A percentile compares a stretch with the other conserved stretches of the same genome.
Conservation (phyloP, 1,284 basidiomycete genomes). For the Ceratobasidium sp. region DNA sequence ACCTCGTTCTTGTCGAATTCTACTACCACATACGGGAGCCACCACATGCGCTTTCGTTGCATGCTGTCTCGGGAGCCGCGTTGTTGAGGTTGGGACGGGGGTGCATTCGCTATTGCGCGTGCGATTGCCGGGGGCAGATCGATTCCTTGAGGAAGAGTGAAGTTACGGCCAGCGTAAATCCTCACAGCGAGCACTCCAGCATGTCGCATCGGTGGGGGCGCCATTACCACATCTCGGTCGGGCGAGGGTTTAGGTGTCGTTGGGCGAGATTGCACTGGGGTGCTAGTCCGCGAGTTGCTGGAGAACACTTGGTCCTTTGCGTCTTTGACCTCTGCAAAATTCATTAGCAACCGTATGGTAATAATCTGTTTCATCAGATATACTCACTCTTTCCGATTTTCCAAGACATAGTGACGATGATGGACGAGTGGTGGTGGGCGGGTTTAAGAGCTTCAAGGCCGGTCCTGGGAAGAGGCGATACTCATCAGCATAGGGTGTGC, state of each 20-base stretch:
- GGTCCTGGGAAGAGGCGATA: constrained; percentile 14
- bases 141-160: constrained; percentile 79
- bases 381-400: constrained; percentile 63
- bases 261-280: constrained; percentile 66
- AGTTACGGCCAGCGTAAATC: constrained; percentile 86
- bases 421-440: neutral
- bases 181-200: constrained; percentile 84
- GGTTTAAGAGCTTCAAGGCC: constrained; percentile 17
- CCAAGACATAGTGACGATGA: constrained; percentile 57
- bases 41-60: constrained; percentile 93
- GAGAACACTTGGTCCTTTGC: constrained; percentile 42
- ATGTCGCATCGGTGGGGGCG: constrained; percentile 61
- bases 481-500: constrained; percentile 18
- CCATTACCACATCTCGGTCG: constrained; percentile 26
- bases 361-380: neutral
- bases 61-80: constrained; percentile 77
- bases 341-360: neutral
- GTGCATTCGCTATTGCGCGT: constrained; percentile 73
- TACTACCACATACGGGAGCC: constrained; percentile 96
- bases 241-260: constrained; percentile 69
- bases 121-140: constrained; percentile 89
- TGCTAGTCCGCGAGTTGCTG: constrained; percentile 29
- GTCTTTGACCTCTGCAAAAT: constrained; percentile 42
- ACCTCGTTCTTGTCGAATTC: constrained; percentile 99
- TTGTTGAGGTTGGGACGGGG: constrained; percentile 62